phyloP scores from a whole-genome alignment of 306 rosid genomes.

The Astragalus glycyphyllos region DNA sequence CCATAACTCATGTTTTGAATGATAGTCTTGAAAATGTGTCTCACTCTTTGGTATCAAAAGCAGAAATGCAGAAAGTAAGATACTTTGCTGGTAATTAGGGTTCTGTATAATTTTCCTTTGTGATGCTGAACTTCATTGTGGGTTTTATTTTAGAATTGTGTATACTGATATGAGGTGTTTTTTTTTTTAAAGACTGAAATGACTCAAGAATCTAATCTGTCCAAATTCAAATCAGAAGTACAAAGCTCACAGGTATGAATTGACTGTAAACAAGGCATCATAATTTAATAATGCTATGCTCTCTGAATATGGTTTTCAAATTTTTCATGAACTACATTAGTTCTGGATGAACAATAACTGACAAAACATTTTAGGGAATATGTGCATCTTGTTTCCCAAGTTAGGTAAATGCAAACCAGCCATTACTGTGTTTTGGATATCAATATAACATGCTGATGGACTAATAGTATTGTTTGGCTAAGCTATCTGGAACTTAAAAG shows the following conservation, averaged over 20 bases:
- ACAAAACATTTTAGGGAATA: constrained; percentile 4
- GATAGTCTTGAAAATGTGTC: constrained; percentile 88
- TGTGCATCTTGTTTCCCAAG: constrained; percentile 5
- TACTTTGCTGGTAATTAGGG: background rate
- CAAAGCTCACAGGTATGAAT: constrained; percentile 86
- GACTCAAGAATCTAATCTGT: constrained; percentile 81
- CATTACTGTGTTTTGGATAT: constrained; percentile 8
- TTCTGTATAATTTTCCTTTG: background rate
- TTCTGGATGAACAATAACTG: background rate
- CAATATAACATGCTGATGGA: background rate
- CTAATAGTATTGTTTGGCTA: constrained; percentile 5
- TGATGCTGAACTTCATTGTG: background rate
- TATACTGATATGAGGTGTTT: constrained; percentile 24
- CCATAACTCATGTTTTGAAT: constrained; percentile 83
- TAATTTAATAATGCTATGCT: constrained; percentile 11
- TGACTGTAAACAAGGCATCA: constrained; percentile 2
- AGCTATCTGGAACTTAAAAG: constrained; percentile 3
- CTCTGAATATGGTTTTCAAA: background rate
- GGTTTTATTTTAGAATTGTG: background rate
- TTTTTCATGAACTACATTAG: background rate
- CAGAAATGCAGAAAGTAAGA: constrained; percentile 84
- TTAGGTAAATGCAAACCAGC: constrained; percentile 17
- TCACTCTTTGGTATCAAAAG: constrained; percentile 79
- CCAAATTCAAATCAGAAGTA: constrained; percentile 90
- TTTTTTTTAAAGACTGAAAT: constrained; percentile 57